A percentile compares a stretch with the other conserved stretches of the same genome.
Evolutionary conservation across 1,284 basidiomycete genomes (phyloP).

Genomic region (Garcileccinum viscosum): DNA sequence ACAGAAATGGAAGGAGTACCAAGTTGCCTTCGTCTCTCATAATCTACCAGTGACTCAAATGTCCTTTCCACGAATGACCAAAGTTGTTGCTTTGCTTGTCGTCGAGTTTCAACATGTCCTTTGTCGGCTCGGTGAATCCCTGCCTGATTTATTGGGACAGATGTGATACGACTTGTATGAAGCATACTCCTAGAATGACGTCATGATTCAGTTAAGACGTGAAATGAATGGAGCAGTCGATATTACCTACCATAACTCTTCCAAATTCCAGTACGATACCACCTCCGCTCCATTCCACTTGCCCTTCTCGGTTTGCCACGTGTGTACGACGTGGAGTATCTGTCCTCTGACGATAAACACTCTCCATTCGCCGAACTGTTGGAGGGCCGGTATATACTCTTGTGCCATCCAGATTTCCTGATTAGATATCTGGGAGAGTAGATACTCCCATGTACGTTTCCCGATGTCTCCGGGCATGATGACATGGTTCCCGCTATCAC

Average conservation of each 20-base stretch:
- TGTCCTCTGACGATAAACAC: neutral
- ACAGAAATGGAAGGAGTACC: neutral
- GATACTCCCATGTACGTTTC: neutral
- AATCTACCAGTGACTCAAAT: neutral
- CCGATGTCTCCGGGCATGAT: neutral
- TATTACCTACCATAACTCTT: neutral
- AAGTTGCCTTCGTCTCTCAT: neutral
- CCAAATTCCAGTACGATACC: too few species aligned
- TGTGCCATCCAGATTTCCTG: neutral
- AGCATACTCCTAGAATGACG: neutral
- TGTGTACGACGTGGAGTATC: neutral
- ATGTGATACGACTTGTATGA: neutral
- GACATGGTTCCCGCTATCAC: neutral
- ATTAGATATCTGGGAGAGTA: neutral
- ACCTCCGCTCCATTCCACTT: too few species aligned
- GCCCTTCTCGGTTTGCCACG: neutral
- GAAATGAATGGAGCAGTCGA: too few species aligned
- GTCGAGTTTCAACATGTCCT: neutral
- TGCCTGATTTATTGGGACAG: neutral
- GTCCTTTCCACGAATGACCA: neutral
- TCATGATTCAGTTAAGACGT: too few species aligned
- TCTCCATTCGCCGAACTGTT: neutral
- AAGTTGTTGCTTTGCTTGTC: neutral
- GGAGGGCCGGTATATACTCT: neutral
- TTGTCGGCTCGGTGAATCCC: too few species aligned